phyloP scores from a whole-genome alignment of 2,329 filamentous ascomycete species.

The Stenocarpella maydis region DNA sequence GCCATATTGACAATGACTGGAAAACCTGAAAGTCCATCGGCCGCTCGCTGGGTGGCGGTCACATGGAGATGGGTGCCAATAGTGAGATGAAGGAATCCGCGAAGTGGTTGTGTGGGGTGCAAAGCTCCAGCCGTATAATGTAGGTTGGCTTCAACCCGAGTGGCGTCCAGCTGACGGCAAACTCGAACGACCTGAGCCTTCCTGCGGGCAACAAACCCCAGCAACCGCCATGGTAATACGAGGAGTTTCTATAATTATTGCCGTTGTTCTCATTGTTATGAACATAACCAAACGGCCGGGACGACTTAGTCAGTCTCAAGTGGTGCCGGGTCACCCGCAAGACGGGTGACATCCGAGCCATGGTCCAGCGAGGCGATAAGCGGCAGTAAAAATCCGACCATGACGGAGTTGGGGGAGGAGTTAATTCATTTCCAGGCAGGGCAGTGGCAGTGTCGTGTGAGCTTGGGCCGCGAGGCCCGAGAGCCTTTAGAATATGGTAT shows the following conservation, averaged over 20 bases:
- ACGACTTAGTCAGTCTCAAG: neutral
- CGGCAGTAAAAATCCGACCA: neutral
- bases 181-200: neutral
- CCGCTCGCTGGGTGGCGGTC: neutral
- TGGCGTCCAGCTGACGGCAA: constrained; percentile 17
- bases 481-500: neutral
- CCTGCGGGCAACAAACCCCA: neutral
- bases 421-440: too few species aligned
- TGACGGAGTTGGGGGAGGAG: too few species aligned
- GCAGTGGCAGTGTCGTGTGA: constrained; percentile 5
- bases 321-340: neutral
- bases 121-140: neutral
- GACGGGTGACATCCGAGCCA: neutral
- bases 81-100: neutral
- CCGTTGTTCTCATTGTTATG: neutral
- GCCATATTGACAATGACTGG: constrained; percentile 9
- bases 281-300: neutral
- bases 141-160: neutral
- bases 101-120: neutral
- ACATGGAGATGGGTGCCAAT: neutral
- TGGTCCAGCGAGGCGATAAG: neutral
- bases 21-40: neutral
- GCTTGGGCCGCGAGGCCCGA: constrained; percentile 20
- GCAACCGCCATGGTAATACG: neutral
- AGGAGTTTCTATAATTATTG: constrained; percentile 4